Percentiles rank a stretch among this genome's conserved stretches.
These are phyloP conservation scores for Monotropa hypopitys DNA, from an alignment of 179 eudicot genomes.

Conservation along the genomic window DNA sequence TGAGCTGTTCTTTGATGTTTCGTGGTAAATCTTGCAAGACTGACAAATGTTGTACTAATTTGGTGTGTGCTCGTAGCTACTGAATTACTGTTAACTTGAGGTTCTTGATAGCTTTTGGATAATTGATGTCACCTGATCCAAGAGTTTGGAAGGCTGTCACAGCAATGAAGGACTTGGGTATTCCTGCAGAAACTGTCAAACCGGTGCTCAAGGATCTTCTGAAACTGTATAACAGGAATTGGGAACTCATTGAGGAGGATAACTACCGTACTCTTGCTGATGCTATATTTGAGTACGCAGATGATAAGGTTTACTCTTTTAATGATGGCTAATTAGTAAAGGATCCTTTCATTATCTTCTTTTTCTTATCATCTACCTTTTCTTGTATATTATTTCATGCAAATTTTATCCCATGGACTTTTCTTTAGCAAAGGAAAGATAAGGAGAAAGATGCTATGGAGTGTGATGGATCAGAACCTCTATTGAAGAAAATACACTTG, in stretches of 20 bases:
- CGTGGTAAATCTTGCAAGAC: background rate
- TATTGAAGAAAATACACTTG: slow-evolving; percentile 6
- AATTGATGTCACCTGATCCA: slow-evolving; percentile 7
- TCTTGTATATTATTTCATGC: background rate
- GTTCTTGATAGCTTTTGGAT: slow-evolving; percentile 2
- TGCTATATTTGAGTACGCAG: slow-evolving; percentile 36
- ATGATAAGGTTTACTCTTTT: slow-evolving; percentile 9
- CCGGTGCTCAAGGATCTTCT: slow-evolving; percentile 42
- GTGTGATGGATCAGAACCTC: slow-evolving; percentile 8
- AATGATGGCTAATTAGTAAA: background rate
- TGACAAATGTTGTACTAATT: background rate
- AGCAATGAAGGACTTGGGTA: slow-evolving; percentile 45
- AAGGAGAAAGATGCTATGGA: background rate
- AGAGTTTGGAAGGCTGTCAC: slow-evolving; percentile 31
- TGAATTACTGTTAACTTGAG: background rate
- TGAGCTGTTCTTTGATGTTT: background rate
- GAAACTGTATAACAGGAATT: slow-evolving; percentile 38
- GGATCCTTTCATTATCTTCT: background rate
- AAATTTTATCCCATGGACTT: background rate
- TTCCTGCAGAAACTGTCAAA: slow-evolving; percentile 30
- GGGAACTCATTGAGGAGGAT: slow-evolving; percentile 56
- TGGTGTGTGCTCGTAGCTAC: background rate
- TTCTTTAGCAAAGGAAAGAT: slow-evolving; percentile 11
- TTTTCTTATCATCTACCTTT: background rate
- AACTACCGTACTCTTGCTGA: slow-evolving; percentile 51